Evolutionary conservation across 1,139 yeast species (phyloP).

Genomic region (Candida glucosophila): DNA sequence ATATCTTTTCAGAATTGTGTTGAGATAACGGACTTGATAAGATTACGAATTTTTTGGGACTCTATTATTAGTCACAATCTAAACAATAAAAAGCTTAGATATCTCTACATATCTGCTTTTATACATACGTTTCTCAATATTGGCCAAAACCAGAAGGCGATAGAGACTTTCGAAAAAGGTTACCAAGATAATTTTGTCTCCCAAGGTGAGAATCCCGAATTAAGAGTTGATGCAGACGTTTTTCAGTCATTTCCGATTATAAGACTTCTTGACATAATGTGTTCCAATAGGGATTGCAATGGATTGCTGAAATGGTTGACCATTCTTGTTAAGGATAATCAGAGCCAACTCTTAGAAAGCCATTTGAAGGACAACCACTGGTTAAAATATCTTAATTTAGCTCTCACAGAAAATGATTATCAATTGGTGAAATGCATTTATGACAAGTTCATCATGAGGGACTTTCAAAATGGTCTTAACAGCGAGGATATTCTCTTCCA

Average conservation of each 20-base stretch:
- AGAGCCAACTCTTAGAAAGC: background rate
- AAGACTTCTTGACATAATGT: slow-evolving; percentile 8
- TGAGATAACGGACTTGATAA: too few relatives aligned
- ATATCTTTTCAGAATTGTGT: too few relatives aligned
- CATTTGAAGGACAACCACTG: slow-evolving; percentile 11
- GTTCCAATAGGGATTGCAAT: slow-evolving; percentile 13
- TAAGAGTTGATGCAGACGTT: slow-evolving; percentile 1
- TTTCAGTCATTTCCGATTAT: slow-evolving; percentile 9
- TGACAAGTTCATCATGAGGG: slow-evolving; percentile 22
- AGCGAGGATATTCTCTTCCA: slow-evolving; percentile 2
- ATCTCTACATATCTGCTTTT: slow-evolving; percentile 18
- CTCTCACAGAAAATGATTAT: slow-evolving; percentile 17
- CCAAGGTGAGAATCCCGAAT: too few relatives aligned
- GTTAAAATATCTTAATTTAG: slow-evolving; percentile 16
- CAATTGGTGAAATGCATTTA: slow-evolving; percentile 20
- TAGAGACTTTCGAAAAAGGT: too few relatives aligned
- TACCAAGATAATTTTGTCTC: too few relatives aligned
- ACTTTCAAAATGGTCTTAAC: slow-evolving; percentile 9
- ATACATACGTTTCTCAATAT: slow-evolving; percentile 17
- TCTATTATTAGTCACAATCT: too few relatives aligned
- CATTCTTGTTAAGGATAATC: slow-evolving; percentile 4
- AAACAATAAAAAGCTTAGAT: too few relatives aligned
- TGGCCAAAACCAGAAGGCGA: slow-evolving; percentile 14
- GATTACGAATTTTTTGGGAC: too few relatives aligned
- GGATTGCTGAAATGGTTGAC: slow-evolving; percentile 10